A percentile compares a stretch with the other conserved stretches of the same genome.
Conservation (phyloP, 176 grass and related monocot species). For the Canna indica region DNA sequence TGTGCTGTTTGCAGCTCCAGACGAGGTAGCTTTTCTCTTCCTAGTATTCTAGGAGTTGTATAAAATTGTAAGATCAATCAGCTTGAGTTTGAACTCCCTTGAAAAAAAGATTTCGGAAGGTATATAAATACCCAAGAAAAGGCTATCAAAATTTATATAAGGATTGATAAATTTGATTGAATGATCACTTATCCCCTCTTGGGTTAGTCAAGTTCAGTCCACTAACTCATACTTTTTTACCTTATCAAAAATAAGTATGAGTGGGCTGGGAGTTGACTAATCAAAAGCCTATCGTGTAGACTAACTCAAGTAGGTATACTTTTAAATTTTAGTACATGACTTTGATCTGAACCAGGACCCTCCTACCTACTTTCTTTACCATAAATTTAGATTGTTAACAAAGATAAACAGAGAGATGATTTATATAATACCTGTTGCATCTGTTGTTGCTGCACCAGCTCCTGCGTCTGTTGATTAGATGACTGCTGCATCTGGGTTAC, state of each 20-base stretch:
- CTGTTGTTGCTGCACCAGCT: slow-evolving; percentile 63
- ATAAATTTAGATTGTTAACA: no score
- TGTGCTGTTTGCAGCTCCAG: slow-evolving; percentile 89
- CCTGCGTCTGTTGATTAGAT: slow-evolving; percentile 54
- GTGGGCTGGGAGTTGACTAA: neutral
- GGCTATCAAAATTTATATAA: slow-evolving; percentile 9
- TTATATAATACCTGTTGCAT: slow-evolving; percentile 50
- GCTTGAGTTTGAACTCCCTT: neutral
- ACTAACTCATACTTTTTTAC: no score
- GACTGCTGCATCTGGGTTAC: slow-evolving; percentile 69
- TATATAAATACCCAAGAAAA: slow-evolving; percentile 4
- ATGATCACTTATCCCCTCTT: no score
- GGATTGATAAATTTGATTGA: slow-evolving; percentile 5
- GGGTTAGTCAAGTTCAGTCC: no score
- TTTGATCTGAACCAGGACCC: no score
- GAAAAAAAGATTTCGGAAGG: no score
- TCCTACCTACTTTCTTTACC: no score
- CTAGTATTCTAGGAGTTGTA: slow-evolving; percentile 59
- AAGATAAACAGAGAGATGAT: neutral
- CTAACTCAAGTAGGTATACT: no score
- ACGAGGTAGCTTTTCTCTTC: slow-evolving; percentile 88
- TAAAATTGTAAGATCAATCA: slow-evolving; percentile 20
- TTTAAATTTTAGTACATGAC: no score
- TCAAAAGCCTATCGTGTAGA: neutral
- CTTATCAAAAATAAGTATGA: neutral